Evolutionary conservation across 2,329 filamentous ascomycete genomes (phyloP).

Genomic region (Penicillium sp.): DNA sequence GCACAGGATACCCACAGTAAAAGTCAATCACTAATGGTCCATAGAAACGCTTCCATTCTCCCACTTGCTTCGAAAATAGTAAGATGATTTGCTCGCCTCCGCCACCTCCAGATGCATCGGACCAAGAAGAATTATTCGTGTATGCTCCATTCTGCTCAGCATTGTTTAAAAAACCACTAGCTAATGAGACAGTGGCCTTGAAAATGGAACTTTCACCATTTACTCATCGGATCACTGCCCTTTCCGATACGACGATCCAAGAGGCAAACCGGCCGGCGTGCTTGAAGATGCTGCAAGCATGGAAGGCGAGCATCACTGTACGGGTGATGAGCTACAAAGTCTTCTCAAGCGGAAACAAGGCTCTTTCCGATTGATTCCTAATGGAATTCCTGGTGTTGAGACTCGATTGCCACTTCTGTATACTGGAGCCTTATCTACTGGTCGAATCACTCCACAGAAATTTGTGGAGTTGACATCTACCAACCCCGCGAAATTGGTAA

Average conservation of each 20-base stretch:
- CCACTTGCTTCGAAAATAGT: conserved; percentile 12
- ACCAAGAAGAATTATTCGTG: conserved; percentile 11
- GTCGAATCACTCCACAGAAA: conserved; percentile 36
- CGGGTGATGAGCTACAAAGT: not conserved
- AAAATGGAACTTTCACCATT: conserved; percentile 57
- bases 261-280: conserved; percentile 4
- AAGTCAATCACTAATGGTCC: not conserved
- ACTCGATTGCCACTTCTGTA: conserved; percentile 45
- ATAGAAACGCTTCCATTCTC: conserved; percentile 11
- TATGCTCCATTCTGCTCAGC: not conserved
- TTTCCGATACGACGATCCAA: conserved; percentile 23
- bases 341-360: conserved; percentile 30
- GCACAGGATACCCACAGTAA: not conserved
- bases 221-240: conserved; percentile 53
- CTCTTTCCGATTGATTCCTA: conserved; percentile 45
- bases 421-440: conserved; percentile 18
- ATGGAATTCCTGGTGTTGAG: conserved; percentile 46
- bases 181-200: conserved; percentile 35
- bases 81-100: conserved; percentile 15
- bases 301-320: conserved; percentile 3
- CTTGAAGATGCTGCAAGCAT: conserved; percentile 8
- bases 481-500: conserved; percentile 44
- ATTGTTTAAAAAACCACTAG: not conserved
- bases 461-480: conserved; percentile 48
- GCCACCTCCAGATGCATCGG: conserved; percentile 2